phyloP scores from a whole-genome alignment of 345 rosid species.

The Euphorbia peplus region DNA sequence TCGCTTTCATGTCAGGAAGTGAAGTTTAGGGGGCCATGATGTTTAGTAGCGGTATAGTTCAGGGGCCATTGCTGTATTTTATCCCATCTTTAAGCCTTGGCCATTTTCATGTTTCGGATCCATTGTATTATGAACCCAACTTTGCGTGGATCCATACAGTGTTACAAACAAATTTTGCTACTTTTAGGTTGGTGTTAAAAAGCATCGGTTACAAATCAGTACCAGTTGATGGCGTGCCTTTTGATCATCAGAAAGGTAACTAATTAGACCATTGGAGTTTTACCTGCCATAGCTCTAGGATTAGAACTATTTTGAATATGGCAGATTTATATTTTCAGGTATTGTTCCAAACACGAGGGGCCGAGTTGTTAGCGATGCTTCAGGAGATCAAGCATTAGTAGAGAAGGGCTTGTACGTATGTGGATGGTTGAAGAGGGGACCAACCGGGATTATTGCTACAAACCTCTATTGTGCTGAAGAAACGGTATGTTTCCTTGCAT shows the following conservation, averaged over 20 bases:
- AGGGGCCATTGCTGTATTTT: too few relatives aligned
- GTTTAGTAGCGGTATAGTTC: too few relatives aligned
- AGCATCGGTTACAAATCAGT: constrained; percentile 94
- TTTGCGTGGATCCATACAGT: neutral
- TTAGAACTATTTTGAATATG: neutral
- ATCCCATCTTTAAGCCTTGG: neutral
- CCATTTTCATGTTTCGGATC: neutral
- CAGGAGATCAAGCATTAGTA: constrained; percentile 35
- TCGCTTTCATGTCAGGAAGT: too few relatives aligned
- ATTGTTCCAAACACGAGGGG: constrained; percentile 66
- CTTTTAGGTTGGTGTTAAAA: constrained; percentile 70
- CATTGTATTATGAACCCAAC: neutral
- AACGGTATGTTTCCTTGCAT: constrained; percentile 54
- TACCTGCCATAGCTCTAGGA: neutral
- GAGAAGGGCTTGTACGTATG: constrained; percentile 84
- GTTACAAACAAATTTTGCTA: neutral
- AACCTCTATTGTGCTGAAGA: constrained; percentile 90
- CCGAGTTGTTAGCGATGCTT: constrained; percentile 53
- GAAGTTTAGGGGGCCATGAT: too few relatives aligned
- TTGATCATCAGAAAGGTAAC: constrained; percentile 82
- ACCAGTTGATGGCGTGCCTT: constrained; percentile 66
- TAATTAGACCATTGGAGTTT: neutral
- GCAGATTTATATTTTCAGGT: constrained; percentile 38
- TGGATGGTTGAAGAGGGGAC: constrained; percentile 97
- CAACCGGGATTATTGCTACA: constrained; percentile 83